Base-by-base conservation (phyloP, 768 basidiomycete genomes). In the Ramaria sp. region DNA sequence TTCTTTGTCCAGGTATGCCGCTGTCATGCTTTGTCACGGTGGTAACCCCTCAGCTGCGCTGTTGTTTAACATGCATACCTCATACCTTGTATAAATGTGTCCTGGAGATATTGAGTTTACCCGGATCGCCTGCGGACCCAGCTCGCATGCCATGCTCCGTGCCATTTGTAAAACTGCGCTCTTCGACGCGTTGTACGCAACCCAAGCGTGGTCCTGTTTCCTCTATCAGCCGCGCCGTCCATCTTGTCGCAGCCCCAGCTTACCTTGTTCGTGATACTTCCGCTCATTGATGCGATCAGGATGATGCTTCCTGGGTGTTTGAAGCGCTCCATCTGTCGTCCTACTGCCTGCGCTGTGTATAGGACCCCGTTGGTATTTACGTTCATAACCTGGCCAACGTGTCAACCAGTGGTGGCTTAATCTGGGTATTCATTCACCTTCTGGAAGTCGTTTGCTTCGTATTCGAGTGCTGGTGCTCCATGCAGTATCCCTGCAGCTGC, bases 91-190 rank as follows among this genome's bases (percentile, higher is more conserved):
- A 62, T 84, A 83, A 25, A 88, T 85, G 61, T 85, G 77, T 3
- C 87, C 85, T 0, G 85, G 85, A 9, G 86, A 88, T 49, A 89
- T 71, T 12, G 81, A 72, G 65, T 89, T 89, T 56, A 88, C 84
- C 3, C 87, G 74, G 48, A 89, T 87, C 1, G 72, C 68, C 64
- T 79, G 70, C 34, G 63, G 68, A 1, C 83, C 87, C 1, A 89
- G 73, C 63, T 89, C 86, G 62, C 85, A 87, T 3, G 87, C 86
- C 84, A 89, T 83, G 64, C 82, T 86, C 41, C 87, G 78, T 5
- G 73, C 80, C 84, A 87, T 87, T 67, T 89, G 86, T 39, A 88
- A 66, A 16, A 89, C 84, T 4, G 81, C 86, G 1, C 82, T 78
- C 67, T 89, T 89, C 69, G 82, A 84, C 47, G 77, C 73, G 66